Evolutionary conservation across 2,329 filamentous ascomycete species (phyloP), one percentile per base, ranked within the genome.

Genomic region (Monilinia laxa): DNA sequence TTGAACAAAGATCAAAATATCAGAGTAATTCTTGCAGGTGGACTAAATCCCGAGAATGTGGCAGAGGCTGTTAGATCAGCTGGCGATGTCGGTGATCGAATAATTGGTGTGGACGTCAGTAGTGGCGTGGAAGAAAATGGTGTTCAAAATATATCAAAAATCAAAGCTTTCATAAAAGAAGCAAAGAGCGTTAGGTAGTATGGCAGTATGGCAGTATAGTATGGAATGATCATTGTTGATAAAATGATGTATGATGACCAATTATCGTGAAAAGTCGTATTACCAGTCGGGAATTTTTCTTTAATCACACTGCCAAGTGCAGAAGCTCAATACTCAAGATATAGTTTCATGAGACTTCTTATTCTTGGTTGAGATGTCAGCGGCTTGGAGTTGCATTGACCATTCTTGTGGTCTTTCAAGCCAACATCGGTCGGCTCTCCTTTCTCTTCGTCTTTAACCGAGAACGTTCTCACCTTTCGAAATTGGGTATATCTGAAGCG

Each of bases 61-160:
- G 81, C 81, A 1, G 81, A 86, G 6, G 84, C 86, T 10, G 80
- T 99, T 23, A 80, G 82, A 28, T 83, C 84, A 18, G 80, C 94
- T 20, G 89, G 87, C 0, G 81, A 84, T 9, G 77, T 86, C 12
- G 81, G 82, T 35, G 81, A 81, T 12, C 86, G 88, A 68, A 85
- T 97, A 16, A 81, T 93, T 45, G 93, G 90, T 2, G 90, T 99
- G 4, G 95, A 99, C 80, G 92, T 97, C 25, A 97, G 93, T 78
- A 97, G 92, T 75, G 96, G 96, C 0, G 93, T 99, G 2, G 95
- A 98, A 79, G 88, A 87, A 47, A 85, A 90, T 72, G 94, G 93
- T 2, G 82, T 87, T 75, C 95, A 99, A 79, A 90, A 89, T 77
- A 74, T 94, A 67, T 85, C 87, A 23, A 96, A 90, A 80, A 98